Evolutionary conservation across 495 filamentous ascomycete species (phyloP).

Genomic region (Penicillium cinerascens): DNA sequence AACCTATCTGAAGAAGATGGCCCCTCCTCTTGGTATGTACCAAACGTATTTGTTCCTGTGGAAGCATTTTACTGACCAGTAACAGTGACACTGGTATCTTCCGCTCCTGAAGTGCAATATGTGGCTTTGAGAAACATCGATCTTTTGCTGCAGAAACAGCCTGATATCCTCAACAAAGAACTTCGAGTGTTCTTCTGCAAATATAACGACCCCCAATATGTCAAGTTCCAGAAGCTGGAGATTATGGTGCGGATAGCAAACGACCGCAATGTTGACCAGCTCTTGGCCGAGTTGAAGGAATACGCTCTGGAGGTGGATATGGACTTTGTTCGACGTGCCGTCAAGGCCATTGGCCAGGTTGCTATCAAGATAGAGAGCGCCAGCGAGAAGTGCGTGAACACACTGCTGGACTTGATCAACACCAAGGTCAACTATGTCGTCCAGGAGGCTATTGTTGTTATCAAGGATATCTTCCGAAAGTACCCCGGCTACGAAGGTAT

Average conservation of each 20-base stretch:
- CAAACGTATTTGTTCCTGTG: constrained; percentile 9
- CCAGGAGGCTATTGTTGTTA: constrained; percentile 95
- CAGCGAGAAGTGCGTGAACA: constrained; percentile 92
- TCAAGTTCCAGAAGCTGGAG: constrained; percentile 96
- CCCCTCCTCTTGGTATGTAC: constrained; percentile 77
- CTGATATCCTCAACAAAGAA: constrained; percentile 94
- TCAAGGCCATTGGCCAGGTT: constrained; percentile 93
- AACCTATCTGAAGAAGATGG: constrained; percentile 96
- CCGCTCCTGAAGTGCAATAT: constrained; percentile 95
- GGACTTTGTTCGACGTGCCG: constrained; percentile 93
- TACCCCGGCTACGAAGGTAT: constrained; percentile 98
- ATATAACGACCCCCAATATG: constrained; percentile 97
- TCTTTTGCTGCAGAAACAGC: constrained; percentile 88
- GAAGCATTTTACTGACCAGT: constrained; percentile 8
- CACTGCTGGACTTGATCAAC: constrained; percentile 86
- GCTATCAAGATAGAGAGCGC: constrained; percentile 97
- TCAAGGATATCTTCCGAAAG: constrained; percentile 97
- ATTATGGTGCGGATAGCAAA: constrained; percentile 99
- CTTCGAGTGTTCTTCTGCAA: constrained; percentile 99
- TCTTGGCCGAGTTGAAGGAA: constrained; percentile 90
- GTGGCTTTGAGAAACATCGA: constrained; percentile 96
- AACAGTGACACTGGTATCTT: constrained; percentile 89
- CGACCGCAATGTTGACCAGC: constrained; percentile 92
- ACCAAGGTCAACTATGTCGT: constrained; percentile 99
- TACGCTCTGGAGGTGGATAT: constrained; percentile 98